Base-by-base conservation (phyloP, 768 basidiomycete species). In the Pisolithus marmoratus region DNA sequence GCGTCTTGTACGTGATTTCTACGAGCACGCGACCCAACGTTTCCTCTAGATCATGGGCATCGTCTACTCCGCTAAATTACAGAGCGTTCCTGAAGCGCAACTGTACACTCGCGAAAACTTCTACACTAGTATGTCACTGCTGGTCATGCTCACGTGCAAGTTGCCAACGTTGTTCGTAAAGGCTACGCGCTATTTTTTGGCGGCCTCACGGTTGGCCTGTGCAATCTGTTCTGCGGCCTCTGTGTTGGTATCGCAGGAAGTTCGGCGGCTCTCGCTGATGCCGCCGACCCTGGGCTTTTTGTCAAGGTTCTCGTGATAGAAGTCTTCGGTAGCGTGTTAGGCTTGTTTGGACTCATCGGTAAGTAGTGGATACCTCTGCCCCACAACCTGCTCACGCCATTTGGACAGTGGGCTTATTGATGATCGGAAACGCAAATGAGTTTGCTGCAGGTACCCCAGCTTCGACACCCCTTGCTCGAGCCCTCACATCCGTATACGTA, bases 241-340 rank as follows among this genome's bases (percentile, higher is more conserved):
- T 90, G 85, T 14, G 96, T 99, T 44, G 95, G 96, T 37, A 80
- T 97, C 64, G 93, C 92, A 5, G 96, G 96, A 1, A 90, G 94
- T 2, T 97, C 93, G 17, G 95, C 94, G 4, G 96, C 96, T 1
- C 74, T 98, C 31, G 84, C 92, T 11, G 96, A 98, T 66, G 96
- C 95, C 20, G 90, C 94, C 11, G 94, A 98, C 66, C 94, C 95
- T 3, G 80, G 84, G 36, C 70, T 98, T 31, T 98, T 99, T 58
- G 94, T 98, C 70, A 97, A 95, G 71, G 90, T 98, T 54, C 82
- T 99, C 48, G 85, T 99, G 51, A 90, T 99, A 0, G 96, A 98
- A 64, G 94, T 96, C 38, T 92, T 94, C 65, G 87, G 85, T 49
- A 88, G 87, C 62, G 92, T 96, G 51, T 71, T 96, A 66, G 94